These are phyloP conservation scores for Ceratocystis alfenasii DNA, from an alignment of 2,329 filamentous ascomycete genomes.

Conservation along the genomic window DNA sequence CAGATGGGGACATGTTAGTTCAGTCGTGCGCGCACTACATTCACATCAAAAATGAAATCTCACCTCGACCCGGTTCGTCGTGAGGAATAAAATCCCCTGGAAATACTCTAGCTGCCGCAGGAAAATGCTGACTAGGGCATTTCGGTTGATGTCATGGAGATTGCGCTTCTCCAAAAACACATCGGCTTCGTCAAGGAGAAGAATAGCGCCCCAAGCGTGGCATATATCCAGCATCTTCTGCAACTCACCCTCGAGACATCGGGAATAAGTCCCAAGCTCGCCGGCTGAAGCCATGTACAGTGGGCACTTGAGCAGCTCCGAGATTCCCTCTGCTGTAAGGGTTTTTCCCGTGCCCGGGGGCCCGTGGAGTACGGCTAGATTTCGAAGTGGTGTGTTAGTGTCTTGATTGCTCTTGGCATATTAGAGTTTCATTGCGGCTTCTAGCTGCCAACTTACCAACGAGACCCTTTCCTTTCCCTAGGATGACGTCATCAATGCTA, in stretches of 20 bases:
- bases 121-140: slow-evolving; percentile 39
- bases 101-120: slow-evolving; percentile 37
- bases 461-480: slow-evolving; percentile 35
- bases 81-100: slow-evolving; percentile 36
- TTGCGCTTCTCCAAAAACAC: slow-evolving; percentile 40
- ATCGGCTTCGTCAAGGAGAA: slow-evolving; percentile 43
- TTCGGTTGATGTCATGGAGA: slow-evolving; percentile 36
- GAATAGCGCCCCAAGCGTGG: slow-evolving; percentile 39
- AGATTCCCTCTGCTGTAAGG: slow-evolving; percentile 58
- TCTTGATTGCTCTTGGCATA: not conserved
- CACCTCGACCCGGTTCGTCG: slow-evolving; percentile 29
- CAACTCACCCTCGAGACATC: slow-evolving; percentile 60
- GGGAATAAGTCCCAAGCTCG: slow-evolving; percentile 67
- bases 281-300: slow-evolving; percentile 74
- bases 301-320: slow-evolving; percentile 57
- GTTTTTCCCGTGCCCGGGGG: slow-evolving; percentile 84
- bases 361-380: slow-evolving; percentile 29
- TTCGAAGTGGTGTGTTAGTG: not conserved
- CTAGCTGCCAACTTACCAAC: slow-evolving; percentile 25
- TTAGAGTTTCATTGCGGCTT: slow-evolving; percentile 32
- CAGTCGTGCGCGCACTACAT: too few relatives aligned
- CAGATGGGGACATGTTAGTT: not conserved
- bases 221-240: slow-evolving; percentile 46
- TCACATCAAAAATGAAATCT: not conserved
- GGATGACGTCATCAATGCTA: slow-evolving; percentile 32